phyloP scores from a whole-genome alignment of 2,329 filamentous ascomycete genomes.

The Colletotrichum lentis region DNA sequence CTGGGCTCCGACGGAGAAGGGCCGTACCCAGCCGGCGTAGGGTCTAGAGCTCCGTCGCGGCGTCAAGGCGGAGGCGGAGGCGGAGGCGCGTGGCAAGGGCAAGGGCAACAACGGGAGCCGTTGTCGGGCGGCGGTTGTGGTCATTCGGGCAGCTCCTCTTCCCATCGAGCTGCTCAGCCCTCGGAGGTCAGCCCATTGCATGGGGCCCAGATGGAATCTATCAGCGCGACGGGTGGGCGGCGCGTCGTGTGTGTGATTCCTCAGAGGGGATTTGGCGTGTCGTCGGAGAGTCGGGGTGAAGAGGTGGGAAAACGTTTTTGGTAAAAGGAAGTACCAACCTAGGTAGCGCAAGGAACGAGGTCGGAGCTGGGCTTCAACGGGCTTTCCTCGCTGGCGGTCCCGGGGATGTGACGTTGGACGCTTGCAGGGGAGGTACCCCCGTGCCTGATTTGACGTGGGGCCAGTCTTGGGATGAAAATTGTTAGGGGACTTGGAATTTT shows the following conservation, averaged over 20 bases:
- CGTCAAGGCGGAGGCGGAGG: neutral
- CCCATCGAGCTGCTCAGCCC: conserved; percentile 31
- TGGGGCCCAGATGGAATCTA: conserved; percentile 15
- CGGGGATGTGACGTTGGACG: conserved; percentile 8
- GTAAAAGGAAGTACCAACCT: too few relatives aligned
- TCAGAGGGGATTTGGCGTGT: neutral
- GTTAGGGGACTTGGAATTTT: conserved; percentile 18
- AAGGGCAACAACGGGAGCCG: conserved; percentile 30
- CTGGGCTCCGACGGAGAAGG: neutral
- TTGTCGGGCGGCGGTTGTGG: conserved; percentile 27
- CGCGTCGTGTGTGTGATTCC: neutral
- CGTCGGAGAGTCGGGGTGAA: neutral
- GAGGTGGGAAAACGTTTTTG: neutral
- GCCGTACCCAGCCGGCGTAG: neutral
- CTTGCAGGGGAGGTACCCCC: conserved; percentile 10
- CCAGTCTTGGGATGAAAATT: conserved; percentile 11
- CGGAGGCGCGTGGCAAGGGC: neutral
- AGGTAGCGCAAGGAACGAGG: neutral
- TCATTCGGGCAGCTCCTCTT: conserved; percentile 37
- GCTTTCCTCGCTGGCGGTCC: conserved; percentile 1
- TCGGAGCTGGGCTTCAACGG: conserved; percentile 2
- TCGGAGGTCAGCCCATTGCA: conserved; percentile 39
- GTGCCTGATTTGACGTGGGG: conserved; percentile 10
- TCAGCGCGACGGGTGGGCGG: neutral
- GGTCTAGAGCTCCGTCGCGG: conserved; percentile 6